phyloP scores from a whole-genome alignment of 495 filamentous ascomycete genomes.

The Tuber umbilicatum region DNA sequence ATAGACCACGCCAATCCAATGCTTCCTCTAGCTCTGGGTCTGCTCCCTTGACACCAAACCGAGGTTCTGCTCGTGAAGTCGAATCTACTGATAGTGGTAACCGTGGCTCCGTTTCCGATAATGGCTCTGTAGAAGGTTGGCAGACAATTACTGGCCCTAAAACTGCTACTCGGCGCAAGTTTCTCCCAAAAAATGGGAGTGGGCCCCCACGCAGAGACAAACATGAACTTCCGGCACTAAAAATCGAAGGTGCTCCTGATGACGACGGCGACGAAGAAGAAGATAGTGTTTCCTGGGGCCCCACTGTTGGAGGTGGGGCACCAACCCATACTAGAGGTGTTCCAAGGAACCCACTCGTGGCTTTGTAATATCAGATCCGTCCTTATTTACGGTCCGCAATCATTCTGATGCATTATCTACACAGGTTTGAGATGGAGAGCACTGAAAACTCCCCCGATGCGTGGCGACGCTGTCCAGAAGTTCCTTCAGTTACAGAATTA shows the following conservation, averaged over 20 bases:
- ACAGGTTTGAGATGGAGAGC: conserved; percentile 34
- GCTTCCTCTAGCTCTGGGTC: background rate
- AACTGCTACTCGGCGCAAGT: background rate
- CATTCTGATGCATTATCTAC: conserved; percentile 9
- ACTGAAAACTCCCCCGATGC: conserved; percentile 21
- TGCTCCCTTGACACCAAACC: background rate
- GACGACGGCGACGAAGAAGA: conserved; percentile 3
- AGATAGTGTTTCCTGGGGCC: background rate
- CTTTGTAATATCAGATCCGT: conserved; percentile 18
- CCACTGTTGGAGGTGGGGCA: background rate
- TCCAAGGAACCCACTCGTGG: conserved; percentile 22
- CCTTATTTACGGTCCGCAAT: background rate
- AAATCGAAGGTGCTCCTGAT: conserved; percentile 6
- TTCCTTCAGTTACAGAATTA: conserved; percentile 45
- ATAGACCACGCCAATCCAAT: background rate
- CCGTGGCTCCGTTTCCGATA: conserved; percentile 1
- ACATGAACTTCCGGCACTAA: conserved; percentile 9
- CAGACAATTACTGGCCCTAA: background rate
- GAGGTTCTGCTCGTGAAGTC: background rate
- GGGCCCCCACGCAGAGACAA: background rate
- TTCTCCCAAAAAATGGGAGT: background rate
- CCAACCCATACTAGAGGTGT: background rate
- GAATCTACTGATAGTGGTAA: conserved; percentile 5
- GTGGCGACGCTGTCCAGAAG: conserved; percentile 47
- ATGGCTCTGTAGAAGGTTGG: background rate